These are phyloP conservation scores for Cyclotella distinguenda DNA, from an alignment of 108 stramenopile species.

Conservation along the genomic window DNA sequence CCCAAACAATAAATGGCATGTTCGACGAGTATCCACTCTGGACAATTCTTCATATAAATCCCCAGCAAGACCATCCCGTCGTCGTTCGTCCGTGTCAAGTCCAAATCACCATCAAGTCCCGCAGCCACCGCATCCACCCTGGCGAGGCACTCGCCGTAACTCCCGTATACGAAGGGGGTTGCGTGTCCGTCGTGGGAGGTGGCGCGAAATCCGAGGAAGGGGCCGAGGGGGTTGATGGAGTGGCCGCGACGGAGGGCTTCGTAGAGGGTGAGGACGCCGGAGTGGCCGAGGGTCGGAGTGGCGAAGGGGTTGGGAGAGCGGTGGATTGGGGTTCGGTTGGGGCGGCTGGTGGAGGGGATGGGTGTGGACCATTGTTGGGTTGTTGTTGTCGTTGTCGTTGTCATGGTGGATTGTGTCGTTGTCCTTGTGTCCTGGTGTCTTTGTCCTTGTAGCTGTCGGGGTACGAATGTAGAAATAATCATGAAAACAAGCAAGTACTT, in stretches of 20 bases:
- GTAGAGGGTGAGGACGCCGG: constrained; percentile 76
- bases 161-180: constrained; percentile 82
- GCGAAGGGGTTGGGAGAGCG: constrained; percentile 48
- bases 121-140: constrained; percentile 76
- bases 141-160: constrained; percentile 77
- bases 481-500: too few relatives aligned
- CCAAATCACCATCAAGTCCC: constrained; percentile 55
- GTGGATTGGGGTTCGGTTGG: constrained; percentile 40
- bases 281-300: constrained; percentile 58
- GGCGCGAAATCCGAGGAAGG: constrained; percentile 82
- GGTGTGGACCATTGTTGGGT: constrained; percentile 42
- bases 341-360: constrained; percentile 30
- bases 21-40: constrained; percentile 94
- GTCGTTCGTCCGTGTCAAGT: constrained; percentile 57
- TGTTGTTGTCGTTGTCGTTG: background rate
- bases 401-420: too few relatives aligned
- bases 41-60: constrained; percentile 91
- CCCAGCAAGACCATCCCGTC: constrained; percentile 76
- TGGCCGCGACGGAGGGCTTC: constrained; percentile 78
- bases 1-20: constrained; percentile 80
- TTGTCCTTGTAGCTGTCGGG: too few relatives aligned
- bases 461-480: too few relatives aligned
- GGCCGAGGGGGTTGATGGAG: constrained; percentile 73
- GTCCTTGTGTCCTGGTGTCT: too few relatives aligned
- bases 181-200: constrained; percentile 63